A percentile compares a stretch with the other conserved stretches of the same genome.
phyloP scores from a whole-genome alignment of 2,329 filamentous ascomycete species.

The Pseudogymnoascus sp. region DNA sequence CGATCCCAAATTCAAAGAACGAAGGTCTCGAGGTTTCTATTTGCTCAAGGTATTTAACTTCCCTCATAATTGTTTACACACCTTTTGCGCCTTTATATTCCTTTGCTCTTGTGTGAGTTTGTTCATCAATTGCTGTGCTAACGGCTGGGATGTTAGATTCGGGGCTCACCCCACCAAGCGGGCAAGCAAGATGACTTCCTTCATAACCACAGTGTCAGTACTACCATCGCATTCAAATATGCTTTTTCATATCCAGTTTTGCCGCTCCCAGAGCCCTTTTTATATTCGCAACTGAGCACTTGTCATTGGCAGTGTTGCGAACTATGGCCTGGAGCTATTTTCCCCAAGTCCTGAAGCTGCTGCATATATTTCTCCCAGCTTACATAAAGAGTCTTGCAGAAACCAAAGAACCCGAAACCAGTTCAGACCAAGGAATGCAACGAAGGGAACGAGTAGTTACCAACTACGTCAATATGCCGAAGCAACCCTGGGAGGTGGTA shows the following conservation, averaged over 20 bases:
- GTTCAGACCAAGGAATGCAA: slow-evolving; percentile 79
- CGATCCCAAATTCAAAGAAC: neutral
- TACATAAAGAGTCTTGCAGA: slow-evolving; percentile 40
- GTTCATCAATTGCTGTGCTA: slow-evolving; percentile 20
- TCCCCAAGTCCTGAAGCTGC: slow-evolving; percentile 36
- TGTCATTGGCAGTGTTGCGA: neutral
- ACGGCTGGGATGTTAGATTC: slow-evolving; percentile 22
- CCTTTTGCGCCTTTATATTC: neutral
- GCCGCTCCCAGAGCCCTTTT: neutral
- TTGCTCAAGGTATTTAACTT: neutral
- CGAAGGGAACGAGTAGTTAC: slow-evolving; percentile 83
- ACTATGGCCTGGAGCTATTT: slow-evolving; percentile 16
- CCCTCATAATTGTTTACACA: neutral
- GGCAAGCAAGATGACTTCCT: slow-evolving; percentile 57
- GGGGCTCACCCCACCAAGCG: slow-evolving; percentile 7
- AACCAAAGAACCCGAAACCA: slow-evolving; percentile 84
- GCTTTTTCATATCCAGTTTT: neutral
- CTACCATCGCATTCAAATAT: slow-evolving; percentile 27
- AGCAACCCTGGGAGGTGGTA: slow-evolving; percentile 89
- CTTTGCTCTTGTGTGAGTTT: neutral
- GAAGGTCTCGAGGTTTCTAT: neutral
- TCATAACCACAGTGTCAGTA: slow-evolving; percentile 77
- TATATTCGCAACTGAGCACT: neutral
- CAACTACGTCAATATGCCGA: slow-evolving; percentile 97
- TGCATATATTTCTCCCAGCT: slow-evolving; percentile 29